Percentiles rank a stretch among this genome's conserved stretches.
These are phyloP conservation scores for Sonneratia alba DNA, from an alignment of 345 rosid genomes.

Conservation along the genomic window DNA sequence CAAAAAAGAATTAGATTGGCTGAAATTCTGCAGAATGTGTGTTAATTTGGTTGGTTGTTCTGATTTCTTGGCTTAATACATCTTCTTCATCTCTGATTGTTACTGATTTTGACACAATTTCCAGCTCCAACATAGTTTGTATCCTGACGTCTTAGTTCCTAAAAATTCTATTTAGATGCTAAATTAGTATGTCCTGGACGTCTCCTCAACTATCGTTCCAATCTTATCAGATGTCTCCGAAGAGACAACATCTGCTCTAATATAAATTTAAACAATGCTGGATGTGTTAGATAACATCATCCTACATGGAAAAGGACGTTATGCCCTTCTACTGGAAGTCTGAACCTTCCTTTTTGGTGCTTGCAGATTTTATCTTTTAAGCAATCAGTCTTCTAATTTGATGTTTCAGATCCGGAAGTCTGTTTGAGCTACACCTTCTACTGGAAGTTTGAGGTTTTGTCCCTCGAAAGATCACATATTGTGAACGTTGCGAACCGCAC, in stretches of 20 bases:
- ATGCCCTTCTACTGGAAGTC: background rate
- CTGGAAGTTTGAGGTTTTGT: constrained; percentile 37
- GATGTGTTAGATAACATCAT: background rate
- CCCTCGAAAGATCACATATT: constrained; percentile 36
- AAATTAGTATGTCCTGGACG: background rate
- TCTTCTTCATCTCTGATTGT: background rate
- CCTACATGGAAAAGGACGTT: background rate
- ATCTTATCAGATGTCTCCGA: too few species aligned
- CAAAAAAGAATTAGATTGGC: background rate
- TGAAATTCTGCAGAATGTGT: background rate
- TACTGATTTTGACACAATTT: too few species aligned
- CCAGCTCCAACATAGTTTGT: background rate
- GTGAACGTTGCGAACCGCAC: constrained; percentile 33
- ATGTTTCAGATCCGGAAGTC: background rate
- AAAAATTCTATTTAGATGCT: background rate
- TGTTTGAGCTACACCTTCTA: background rate
- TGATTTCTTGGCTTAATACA: background rate
- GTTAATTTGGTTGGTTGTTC: background rate
- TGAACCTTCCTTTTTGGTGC: background rate
- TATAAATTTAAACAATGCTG: background rate
- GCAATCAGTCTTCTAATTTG: background rate
- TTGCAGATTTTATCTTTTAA: background rate
- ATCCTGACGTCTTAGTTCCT: background rate
- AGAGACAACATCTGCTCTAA: too few species aligned
- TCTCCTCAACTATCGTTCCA: background rate